Base-by-base conservation (phyloP, 148 eudicot genomes). In the Gaultheria prostrata region DNA sequence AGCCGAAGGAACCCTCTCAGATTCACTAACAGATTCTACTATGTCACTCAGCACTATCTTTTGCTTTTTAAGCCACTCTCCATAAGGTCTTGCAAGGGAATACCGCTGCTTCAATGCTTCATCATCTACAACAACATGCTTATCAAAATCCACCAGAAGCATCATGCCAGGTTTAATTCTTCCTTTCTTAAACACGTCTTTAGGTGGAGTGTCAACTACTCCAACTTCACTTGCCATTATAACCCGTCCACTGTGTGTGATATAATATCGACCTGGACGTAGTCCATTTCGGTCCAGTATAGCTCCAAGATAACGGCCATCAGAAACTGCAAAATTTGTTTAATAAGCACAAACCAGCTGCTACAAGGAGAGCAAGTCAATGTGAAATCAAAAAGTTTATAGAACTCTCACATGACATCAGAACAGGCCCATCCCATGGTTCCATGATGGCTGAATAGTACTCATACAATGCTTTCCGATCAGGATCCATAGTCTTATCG, bases 391-490 rank as follows among this genome's bases (percentile, higher is more conserved):
- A 15, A 32, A 7, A 35, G 28, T 32, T 53, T 61, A 17, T 9
- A 45, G 74, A 56, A 76, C 33, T 35, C 33, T 83, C 93, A 97
- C 99, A 97, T 88, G 99, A 90, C 82, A 97, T 94, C 26, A 97
- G 95, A 85, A 98, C 99, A 80, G 99, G 99, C 51, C 99, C 99
- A 85, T 97, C 99, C 99, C 99, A 97, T 49, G 99, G 99, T 87
- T 97, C 99, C 96, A 97, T 92, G 10, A 97, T 89, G 72, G 99
- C 89, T 33, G 99, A 97, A 65, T 91, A 91, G 81, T 95, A 97
- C 85, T 97, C 99, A 65, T 97, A 97, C 53, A 97, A 90, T 50
- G 93, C 96, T 89, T 83, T 97, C 73, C 96, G 83, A 26, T 92
- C 56, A 85, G 98, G 93, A 87, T 95, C 98, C 95, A 97, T 97